Conservation (phyloP, 176 grass and related monocot genomes). For the maize (Zea mays) region Zm-B73-REFERENCE-NAM-5.0 NC_050103.1:133077501-133078000, state of each 20-base stretch:
- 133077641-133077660: not conserved
- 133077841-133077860: too few relatives aligned
- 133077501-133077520: not conserved
- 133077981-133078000: not conserved
- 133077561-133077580: not conserved
- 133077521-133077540: not conserved
- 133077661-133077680: too few relatives aligned
- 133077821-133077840: too few relatives aligned
- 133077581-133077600: too few relatives aligned
- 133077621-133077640: not conserved
- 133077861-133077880: too few relatives aligned
- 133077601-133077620: not conserved
- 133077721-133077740: not conserved
- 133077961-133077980: not conserved
- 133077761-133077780: not conserved
- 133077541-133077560: not conserved
- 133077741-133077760: not conserved
- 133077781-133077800: not conserved
- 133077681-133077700: not conserved
- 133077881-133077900: too few relatives aligned
- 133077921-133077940: not conserved
- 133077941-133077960: not conserved
- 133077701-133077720: too few relatives aligned
- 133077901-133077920: not conserved
- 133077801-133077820: not conserved